Conservation (phyloP, 768 basidiomycete species). For the Tulasnella sp. region DNA sequence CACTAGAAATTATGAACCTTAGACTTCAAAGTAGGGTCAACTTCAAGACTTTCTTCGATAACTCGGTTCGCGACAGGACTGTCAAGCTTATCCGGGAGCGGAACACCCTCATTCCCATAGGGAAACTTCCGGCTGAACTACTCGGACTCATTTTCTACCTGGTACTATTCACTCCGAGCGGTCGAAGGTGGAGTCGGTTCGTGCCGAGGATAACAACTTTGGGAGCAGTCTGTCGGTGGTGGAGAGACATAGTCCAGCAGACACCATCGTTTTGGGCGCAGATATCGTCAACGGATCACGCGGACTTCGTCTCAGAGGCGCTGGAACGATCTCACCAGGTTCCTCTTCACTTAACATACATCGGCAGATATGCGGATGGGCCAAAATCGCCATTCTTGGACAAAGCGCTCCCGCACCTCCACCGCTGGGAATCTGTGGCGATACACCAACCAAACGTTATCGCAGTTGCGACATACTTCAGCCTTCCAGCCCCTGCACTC, state of each 20-base stretch:
- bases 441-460: not conserved
- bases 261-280: not conserved
- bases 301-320: not conserved
- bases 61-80: not conserved
- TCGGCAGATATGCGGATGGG: not conserved
- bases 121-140: not conserved
- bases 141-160: not conserved
- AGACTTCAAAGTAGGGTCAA: not conserved
- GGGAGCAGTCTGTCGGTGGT: not conserved
- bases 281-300: not conserved
- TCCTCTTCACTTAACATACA: not conserved
- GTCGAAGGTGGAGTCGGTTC: not conserved
- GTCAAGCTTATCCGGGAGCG: not conserved
- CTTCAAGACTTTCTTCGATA: not conserved
- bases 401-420: not conserved
- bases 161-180: not conserved
- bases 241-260: not conserved
- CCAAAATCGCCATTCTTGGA: not conserved
- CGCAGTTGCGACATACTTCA: not conserved
- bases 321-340: not conserved
- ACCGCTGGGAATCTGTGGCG: not conserved
- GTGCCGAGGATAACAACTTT: not conserved
- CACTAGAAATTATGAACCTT: not conserved
- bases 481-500: not conserved
- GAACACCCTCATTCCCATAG: not conserved